Evolutionary conservation across 805 yeast species (phyloP), one percentile per base, ranked within the genome.

Genomic region (Peterozyma xylosa): DNA sequence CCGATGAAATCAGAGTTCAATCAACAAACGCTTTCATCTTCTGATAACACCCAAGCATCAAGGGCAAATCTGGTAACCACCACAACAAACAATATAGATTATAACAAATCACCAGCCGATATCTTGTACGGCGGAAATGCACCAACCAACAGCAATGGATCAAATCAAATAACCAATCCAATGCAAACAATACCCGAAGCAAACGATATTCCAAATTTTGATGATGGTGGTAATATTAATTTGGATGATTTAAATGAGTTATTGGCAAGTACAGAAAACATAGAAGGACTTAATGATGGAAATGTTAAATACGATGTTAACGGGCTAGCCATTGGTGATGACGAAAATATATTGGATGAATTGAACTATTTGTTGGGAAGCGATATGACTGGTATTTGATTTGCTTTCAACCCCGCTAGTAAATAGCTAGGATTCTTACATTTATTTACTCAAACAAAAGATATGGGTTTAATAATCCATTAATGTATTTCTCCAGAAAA

Each of bases 71-170:
- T 15, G 15, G 18, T 9, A 32, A 10, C 34, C 3, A 15, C 17
- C 7, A 18, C 95, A 48, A 67, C 91, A 41, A 96, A 86, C 56
- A 96, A 85, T 71, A 78, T 76, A 46, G 86, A 80, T 52, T 91
- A 93, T 55, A 93, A 96, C 52, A 95, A 86, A 72, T 98, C 97
- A 58, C 81, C 82, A 66, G 87, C 93, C 62, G 93, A 90, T 76
- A 75, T 91, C 62, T 96, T 91, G 72, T 96, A 91, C 46, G 80
- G 91, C 63, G 96, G 90, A 78, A 93, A 96, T 58, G 75, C 91
- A 64, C 83, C 86, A 66, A 77, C 82, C 56, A 80, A 82, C 64
- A 87, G 85, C 57, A 81, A 82, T 68, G 80, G 76, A 60, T 51
- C 45, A 46, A 34, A 46, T 50, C 42, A 44, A 50, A 27, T 46